Conservation (phyloP, 1,139 yeast genomes). For the Wickerhamomyces sp. region DNA sequence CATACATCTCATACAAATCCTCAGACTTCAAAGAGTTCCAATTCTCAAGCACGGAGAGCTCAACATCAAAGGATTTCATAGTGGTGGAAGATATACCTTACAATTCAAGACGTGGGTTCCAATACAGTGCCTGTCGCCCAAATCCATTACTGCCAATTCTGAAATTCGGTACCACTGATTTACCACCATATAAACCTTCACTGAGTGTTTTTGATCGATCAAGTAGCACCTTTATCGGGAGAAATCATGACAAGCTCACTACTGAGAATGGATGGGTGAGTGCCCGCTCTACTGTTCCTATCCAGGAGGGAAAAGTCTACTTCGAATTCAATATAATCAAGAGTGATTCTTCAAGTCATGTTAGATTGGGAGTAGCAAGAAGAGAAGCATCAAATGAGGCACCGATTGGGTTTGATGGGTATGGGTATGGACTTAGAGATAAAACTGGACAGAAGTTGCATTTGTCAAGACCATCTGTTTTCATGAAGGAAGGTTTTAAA, state of each 20-base stretch:
- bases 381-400: conserved; percentile 89
- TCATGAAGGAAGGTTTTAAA: conserved; percentile 49
- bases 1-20: conserved; percentile 35
- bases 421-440: conserved; percentile 89
- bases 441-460: conserved; percentile 76
- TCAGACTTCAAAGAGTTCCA: conserved; percentile 28
- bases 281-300: conserved; percentile 67
- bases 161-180: conserved; percentile 70
- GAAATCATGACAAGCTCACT: conserved; percentile 41
- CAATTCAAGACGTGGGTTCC: conserved; percentile 69
- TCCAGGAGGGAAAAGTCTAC: conserved; percentile 76
- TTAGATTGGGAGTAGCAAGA: conserved; percentile 76
- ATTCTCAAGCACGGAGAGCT: conserved; percentile 7
- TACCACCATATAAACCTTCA: conserved; percentile 61
- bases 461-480: conserved; percentile 58
- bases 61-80: conserved; percentile 30
- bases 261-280: conserved; percentile 77
- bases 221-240: conserved; percentile 47
- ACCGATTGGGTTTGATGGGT: conserved; percentile 94
- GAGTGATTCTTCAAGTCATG: conserved; percentile 49
- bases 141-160: conserved; percentile 55
- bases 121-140: conserved; percentile 77
- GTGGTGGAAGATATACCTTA: conserved; percentile 72
- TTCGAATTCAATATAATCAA: conserved; percentile 63
- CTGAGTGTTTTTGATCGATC: conserved; percentile 72